Percentiles rank a stretch among this genome's conserved stretches.
Conservation (phyloP, 257 asterid species). For the Rauvolfia tetraphylla region DNA sequence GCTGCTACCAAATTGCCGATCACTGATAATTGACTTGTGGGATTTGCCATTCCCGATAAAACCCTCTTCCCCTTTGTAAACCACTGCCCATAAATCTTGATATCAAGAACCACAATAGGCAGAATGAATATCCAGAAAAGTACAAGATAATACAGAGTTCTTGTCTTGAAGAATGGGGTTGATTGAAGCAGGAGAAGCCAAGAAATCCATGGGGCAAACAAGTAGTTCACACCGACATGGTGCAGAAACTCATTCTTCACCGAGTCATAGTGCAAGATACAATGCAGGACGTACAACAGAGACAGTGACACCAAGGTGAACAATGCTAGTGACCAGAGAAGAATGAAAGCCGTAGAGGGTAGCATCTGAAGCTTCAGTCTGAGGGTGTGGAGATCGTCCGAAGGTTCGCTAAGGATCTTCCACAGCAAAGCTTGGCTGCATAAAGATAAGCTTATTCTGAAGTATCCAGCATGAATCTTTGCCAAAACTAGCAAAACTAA, state of each 20-base stretch:
- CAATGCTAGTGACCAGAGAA: slow-evolving; percentile 42
- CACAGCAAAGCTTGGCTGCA: slow-evolving; percentile 47
- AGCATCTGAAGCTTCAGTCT: slow-evolving; percentile 17
- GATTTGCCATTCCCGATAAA: slow-evolving; percentile 47
- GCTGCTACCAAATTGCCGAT: slow-evolving; percentile 47
- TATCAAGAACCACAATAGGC: slow-evolving; percentile 37
- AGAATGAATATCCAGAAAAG: slow-evolving; percentile 23
- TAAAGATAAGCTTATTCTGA: slow-evolving; percentile 37
- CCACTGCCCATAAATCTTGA: slow-evolving; percentile 57
- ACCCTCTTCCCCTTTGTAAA: slow-evolving; percentile 44
- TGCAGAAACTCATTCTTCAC: slow-evolving; percentile 37
- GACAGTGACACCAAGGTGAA: slow-evolving; percentile 29
- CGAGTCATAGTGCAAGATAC: slow-evolving; percentile 28
- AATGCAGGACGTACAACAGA: slow-evolving; percentile 28
- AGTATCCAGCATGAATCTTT: slow-evolving; percentile 39
- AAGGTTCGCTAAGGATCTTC: slow-evolving; percentile 33
- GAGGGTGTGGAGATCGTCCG: slow-evolving; percentile 10
- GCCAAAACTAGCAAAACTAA: background rate
- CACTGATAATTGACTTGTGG: slow-evolving; percentile 48
- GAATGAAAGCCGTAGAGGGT: slow-evolving; percentile 33
- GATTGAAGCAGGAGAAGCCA: slow-evolving; percentile 38
- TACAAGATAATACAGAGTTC: background rate
- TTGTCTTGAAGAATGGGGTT: slow-evolving; percentile 12
- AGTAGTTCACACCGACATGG: slow-evolving; percentile 36
- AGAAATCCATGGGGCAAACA: slow-evolving; percentile 49